These are phyloP conservation scores for Phyllostachys edulis DNA, from an alignment of 176 grass and related monocot species.

Conservation along the genomic window DNA sequence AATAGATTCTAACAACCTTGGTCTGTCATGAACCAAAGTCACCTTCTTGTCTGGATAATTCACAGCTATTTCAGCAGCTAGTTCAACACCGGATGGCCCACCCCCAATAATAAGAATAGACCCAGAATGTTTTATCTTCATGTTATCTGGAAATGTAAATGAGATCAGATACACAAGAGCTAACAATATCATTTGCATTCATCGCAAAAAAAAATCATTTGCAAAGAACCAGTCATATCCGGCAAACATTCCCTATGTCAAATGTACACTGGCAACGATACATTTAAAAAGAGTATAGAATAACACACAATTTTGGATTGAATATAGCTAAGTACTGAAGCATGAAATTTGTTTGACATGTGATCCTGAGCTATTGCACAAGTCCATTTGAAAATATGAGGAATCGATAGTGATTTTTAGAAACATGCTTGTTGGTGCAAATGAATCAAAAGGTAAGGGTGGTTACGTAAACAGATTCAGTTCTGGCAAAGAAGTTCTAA, in stretches of 20 bases:
- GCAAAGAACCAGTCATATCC: not conserved
- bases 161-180: conserved; percentile 3
- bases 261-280: not conserved
- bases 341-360: not conserved
- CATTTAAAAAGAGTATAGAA: not conserved
- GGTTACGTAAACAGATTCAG: not conserved
- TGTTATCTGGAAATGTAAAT: conserved; percentile 38
- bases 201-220: not conserved
- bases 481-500: not conserved
- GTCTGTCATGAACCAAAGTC: conserved; percentile 37
- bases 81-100: conserved; percentile 45
- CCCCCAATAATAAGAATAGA: conserved; percentile 45
- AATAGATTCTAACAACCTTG: conserved; percentile 42
- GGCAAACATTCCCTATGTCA: not conserved
- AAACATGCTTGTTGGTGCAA: not conserved
- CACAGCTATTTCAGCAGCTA: conserved; percentile 36
- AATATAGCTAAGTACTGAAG: not conserved
- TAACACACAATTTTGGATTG: not conserved
- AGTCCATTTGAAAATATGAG: not conserved
- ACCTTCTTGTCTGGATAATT: conserved; percentile 50
- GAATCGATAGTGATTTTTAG: not conserved
- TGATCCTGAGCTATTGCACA: not conserved
- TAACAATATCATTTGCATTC: not conserved
- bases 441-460: conserved; percentile 4
- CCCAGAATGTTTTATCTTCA: conserved; percentile 41